These are phyloP conservation scores for Penicillium sp. DNA, from an alignment of 2,329 filamentous ascomycete genomes.

Conservation along the genomic window DNA sequence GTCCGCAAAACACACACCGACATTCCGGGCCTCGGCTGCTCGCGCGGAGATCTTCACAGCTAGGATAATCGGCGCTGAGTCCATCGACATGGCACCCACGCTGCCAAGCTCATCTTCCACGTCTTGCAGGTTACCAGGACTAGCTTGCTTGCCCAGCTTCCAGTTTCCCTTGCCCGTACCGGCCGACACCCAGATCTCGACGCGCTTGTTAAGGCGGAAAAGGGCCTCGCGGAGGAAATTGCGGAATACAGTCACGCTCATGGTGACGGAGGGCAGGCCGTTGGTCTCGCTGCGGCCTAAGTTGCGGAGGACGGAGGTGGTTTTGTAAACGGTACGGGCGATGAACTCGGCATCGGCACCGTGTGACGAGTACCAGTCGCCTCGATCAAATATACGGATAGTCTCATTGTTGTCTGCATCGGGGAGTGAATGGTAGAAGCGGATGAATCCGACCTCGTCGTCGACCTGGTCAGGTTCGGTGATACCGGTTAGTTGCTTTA, in stretches of 20 bases:
- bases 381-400: slow-evolving; percentile 87
- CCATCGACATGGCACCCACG: slow-evolving; percentile 61
- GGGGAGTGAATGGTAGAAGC: slow-evolving; percentile 87
- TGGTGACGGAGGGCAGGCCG: slow-evolving; percentile 89
- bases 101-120: slow-evolving; percentile 90
- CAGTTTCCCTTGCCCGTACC: slow-evolving; percentile 77
- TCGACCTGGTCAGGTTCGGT: slow-evolving; percentile 65
- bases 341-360: slow-evolving; percentile 51
- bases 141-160: slow-evolving; percentile 89
- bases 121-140: slow-evolving; percentile 93
- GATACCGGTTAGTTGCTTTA: slow-evolving; percentile 7
- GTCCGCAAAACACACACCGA: slow-evolving; percentile 97
- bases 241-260: slow-evolving; percentile 92
- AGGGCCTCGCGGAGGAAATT: slow-evolving; percentile 94
- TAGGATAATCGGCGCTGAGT: slow-evolving; percentile 90
- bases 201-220: slow-evolving; percentile 83
- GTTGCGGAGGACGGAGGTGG: slow-evolving; percentile 89
- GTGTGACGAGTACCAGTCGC: slow-evolving; percentile 84
- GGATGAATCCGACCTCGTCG: slow-evolving; percentile 95
- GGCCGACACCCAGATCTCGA: slow-evolving; percentile 84
- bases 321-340: slow-evolving; percentile 82
- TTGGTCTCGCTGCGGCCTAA: slow-evolving; percentile 81
- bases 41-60: slow-evolving; percentile 93
- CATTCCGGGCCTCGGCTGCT: slow-evolving; percentile 77
- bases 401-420: slow-evolving; percentile 63